Percentiles rank a stretch among this genome's conserved stretches.
Conservation (phyloP, 768 basidiomycete genomes). For the Lentinula sp. region DNA sequence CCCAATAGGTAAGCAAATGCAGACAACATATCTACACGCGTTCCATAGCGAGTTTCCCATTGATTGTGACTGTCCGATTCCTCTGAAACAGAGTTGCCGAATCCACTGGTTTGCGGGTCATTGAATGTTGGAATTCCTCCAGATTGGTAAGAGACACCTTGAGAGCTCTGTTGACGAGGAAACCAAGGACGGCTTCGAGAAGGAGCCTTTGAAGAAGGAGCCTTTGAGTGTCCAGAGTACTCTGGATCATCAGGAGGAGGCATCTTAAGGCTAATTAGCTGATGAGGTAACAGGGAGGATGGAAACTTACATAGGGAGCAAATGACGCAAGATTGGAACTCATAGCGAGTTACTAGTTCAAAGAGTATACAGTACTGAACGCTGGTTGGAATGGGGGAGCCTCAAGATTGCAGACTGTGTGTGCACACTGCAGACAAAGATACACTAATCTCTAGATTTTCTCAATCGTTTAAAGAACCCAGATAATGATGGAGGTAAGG, state of each 20-base stretch:
- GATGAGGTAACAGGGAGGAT: neutral
- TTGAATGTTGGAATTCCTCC: constrained; percentile 58
- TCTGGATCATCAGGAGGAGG: constrained; percentile 54
- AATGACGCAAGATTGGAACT: constrained; percentile 39
- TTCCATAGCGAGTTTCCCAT: constrained; percentile 67
- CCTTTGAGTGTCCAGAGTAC: constrained; percentile 11
- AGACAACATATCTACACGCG: constrained; percentile 63
- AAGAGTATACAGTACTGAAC: neutral
- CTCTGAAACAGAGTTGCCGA: constrained; percentile 22
- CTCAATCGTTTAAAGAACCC: neutral
- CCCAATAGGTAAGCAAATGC: constrained; percentile 63
- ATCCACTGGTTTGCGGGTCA: constrained; percentile 33
- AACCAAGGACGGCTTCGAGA: constrained; percentile 43
- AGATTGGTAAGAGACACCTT: constrained; percentile 56
- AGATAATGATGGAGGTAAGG: neutral
- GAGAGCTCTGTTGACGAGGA: constrained; percentile 25
- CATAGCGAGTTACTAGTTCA: neutral
- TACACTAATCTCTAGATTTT: too few species aligned
- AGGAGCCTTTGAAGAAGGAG: constrained; percentile 19
- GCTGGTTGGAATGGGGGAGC: neutral
- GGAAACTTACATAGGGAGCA: constrained; percentile 48
- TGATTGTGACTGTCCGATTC: constrained; percentile 41
- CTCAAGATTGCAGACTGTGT: neutral
- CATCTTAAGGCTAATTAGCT: constrained; percentile 27
- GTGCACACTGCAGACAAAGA: neutral